Conservation (phyloP, 2,329 filamentous ascomycete species). For the Venturiaceae sp. region DNA sequence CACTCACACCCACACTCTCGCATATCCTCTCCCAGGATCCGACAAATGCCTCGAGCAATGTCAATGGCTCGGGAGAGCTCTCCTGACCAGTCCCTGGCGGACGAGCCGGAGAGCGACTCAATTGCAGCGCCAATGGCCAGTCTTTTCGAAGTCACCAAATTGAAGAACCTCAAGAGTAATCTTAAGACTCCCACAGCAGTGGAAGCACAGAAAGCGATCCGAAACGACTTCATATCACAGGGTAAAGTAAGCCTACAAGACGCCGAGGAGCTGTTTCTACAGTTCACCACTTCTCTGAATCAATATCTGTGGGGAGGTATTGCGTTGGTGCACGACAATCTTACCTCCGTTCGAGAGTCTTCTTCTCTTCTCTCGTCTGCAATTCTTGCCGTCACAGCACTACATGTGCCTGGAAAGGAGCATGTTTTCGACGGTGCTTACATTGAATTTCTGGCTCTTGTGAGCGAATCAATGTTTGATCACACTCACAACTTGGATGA, state of each 20-base stretch:
- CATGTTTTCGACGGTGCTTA: slow-evolving; percentile 9
- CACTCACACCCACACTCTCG: background rate
- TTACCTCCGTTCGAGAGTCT: slow-evolving; percentile 26
- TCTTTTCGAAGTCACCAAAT: slow-evolving; percentile 44
- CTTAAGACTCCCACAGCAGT: slow-evolving; percentile 18
- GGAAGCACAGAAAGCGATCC: slow-evolving; percentile 15
- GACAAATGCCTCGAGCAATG: slow-evolving; percentile 15
- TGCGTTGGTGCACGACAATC: slow-evolving; percentile 38
- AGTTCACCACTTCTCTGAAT: slow-evolving; percentile 42
- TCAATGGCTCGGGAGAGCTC: slow-evolving; percentile 38
- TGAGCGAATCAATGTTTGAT: slow-evolving; percentile 10
- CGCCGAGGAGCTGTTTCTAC: slow-evolving; percentile 40
- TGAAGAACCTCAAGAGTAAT: slow-evolving; percentile 31
- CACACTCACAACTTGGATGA: slow-evolving; percentile 16
- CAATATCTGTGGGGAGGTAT: slow-evolving; percentile 43
- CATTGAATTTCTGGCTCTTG: slow-evolving; percentile 8
- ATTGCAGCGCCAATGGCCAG: slow-evolving; percentile 44
- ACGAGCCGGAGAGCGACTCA: background rate
- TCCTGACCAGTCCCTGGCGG: slow-evolving; percentile 29
- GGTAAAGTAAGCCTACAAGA: slow-evolving; percentile 37
- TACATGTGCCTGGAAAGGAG: slow-evolving; percentile 10
- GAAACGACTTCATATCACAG: slow-evolving; percentile 40
- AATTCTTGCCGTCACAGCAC: slow-evolving; percentile 9
- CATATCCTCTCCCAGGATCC: background rate
- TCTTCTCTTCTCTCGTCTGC: slow-evolving; percentile 8